phyloP scores from a whole-genome alignment of 2,329 filamentous ascomycete species.

The Pseudocercospora fijiensis region DNA sequence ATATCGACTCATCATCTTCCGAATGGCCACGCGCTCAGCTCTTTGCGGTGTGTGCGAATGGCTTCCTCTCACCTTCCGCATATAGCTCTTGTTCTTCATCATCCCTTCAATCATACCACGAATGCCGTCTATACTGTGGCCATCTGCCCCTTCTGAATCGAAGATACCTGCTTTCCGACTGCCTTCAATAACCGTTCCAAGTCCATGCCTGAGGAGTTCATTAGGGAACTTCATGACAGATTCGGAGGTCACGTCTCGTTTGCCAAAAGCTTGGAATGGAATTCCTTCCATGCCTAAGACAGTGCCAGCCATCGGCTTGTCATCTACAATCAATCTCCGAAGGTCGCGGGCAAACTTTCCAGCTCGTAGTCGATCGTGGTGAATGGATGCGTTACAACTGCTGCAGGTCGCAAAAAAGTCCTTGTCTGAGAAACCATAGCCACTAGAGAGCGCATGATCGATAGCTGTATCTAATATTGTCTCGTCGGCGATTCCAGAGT shows the following conservation, averaged over 20 bases:
- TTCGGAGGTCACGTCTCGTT: slow-evolving; percentile 22
- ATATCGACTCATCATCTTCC: slow-evolving; percentile 69
- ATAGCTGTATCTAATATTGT: slow-evolving; percentile 35
- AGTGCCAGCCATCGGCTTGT: slow-evolving; percentile 66
- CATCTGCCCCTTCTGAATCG: not conserved
- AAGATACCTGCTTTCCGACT: not conserved
- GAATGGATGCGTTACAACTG: slow-evolving; percentile 52
- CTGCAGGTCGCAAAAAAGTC: slow-evolving; percentile 54
- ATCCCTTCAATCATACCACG: slow-evolving; percentile 52
- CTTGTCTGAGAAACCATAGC: slow-evolving; percentile 62
- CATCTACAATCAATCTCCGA: slow-evolving; percentile 47
- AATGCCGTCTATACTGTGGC: slow-evolving; percentile 41
- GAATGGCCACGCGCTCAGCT: slow-evolving; percentile 46
- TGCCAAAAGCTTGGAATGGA: slow-evolving; percentile 42
- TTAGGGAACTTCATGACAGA: slow-evolving; percentile 31
- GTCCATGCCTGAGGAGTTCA: slow-evolving; percentile 46
- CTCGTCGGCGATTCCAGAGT: slow-evolving; percentile 22
- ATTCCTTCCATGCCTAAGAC: slow-evolving; percentile 58
- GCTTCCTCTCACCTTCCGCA: slow-evolving; percentile 42
- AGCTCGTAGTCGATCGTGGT: slow-evolving; percentile 60
- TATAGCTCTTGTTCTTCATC: slow-evolving; percentile 41
- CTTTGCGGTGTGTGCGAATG: slow-evolving; percentile 14
- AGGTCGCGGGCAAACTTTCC: slow-evolving; percentile 62
- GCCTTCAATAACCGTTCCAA: slow-evolving; percentile 45
- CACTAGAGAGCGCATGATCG: slow-evolving; percentile 40